Evolutionary conservation across 1,139 yeast species (phyloP).

Genomic region (Dujonia santamariae): DNA sequence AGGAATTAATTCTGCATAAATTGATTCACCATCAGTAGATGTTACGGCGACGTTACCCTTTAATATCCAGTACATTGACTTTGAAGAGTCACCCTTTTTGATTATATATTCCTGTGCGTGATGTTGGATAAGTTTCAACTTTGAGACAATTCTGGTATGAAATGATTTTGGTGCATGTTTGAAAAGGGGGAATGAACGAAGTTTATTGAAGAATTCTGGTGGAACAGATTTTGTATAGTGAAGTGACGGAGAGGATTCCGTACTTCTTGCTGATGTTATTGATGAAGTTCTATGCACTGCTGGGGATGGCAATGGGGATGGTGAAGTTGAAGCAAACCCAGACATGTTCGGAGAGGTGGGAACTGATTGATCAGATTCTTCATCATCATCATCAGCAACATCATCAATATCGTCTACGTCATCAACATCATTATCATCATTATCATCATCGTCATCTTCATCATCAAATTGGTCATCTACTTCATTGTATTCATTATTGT

Average conservation of each 20-base stretch:
- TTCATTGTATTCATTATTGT: background rate
- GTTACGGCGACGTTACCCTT: slow-evolving; percentile 73
- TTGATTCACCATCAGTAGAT: slow-evolving; percentile 71
- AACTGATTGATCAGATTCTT: too few species aligned
- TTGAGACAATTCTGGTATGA: slow-evolving; percentile 55
- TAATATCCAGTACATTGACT: slow-evolving; percentile 76
- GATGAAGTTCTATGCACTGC: background rate
- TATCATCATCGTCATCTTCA: slow-evolving; percentile 1
- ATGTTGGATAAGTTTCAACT: slow-evolving; percentile 55
- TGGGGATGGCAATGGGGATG: background rate
- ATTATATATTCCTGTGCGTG: slow-evolving; percentile 69
- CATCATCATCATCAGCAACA: slow-evolving; percentile 3
- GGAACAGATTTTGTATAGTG: slow-evolving; percentile 29
- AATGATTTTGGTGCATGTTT: slow-evolving; percentile 64
- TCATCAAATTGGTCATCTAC: background rate
- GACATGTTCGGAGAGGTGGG: too few species aligned
- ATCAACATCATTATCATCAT: slow-evolving; percentile 9
- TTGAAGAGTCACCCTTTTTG: slow-evolving; percentile 70
- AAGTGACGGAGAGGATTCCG: slow-evolving; percentile 1
- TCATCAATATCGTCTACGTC: slow-evolving; percentile 12
- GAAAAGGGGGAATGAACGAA: slow-evolving; percentile 61
- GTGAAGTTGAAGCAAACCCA: too few species aligned
- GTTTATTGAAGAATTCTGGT: slow-evolving; percentile 48
- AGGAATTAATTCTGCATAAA: slow-evolving; percentile 64
- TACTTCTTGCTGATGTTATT: background rate